These are phyloP conservation scores for Penicillium verrucosum DNA, from an alignment of 2,329 filamentous ascomycete species.

Conservation along the genomic window DNA sequence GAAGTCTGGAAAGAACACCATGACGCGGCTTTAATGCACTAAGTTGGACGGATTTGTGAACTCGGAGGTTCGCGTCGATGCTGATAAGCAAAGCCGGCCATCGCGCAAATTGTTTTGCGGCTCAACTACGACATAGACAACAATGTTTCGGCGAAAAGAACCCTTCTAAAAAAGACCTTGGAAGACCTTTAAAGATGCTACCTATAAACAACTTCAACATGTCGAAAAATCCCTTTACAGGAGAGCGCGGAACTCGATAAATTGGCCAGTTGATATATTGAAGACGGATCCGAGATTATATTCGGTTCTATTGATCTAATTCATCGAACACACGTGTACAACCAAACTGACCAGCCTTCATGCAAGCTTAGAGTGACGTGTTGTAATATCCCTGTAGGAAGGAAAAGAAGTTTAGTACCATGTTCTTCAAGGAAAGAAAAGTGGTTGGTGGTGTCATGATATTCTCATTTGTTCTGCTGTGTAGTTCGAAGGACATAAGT, in stretches of 20 bases:
- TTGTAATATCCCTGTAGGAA: not conserved
- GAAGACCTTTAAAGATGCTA: no score
- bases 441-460: not conserved
- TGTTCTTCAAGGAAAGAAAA: not conserved
- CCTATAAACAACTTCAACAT: no score
- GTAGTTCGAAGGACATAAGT: not conserved
- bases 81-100: not conserved
- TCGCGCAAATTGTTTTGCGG: not conserved
- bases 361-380: not conserved
- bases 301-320: no score
- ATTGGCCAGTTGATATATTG: no score
- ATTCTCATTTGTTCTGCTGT: not conserved
- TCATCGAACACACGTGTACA: not conserved
- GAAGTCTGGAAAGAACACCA: not conserved
- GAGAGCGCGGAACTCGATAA: no score
- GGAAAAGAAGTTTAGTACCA: not conserved
- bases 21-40: not conserved
- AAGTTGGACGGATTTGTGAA: not conserved
- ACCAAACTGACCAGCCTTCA: not conserved
- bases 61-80: not conserved
- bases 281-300: no score
- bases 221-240: no score
- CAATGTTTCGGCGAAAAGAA: no score
- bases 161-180: no score
- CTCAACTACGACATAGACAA: not conserved